Evolutionary conservation across 2,329 filamentous ascomycete species (phyloP), one percentile per base, ranked within the genome.

Genomic region (Neofusicoccum sp.): DNA sequence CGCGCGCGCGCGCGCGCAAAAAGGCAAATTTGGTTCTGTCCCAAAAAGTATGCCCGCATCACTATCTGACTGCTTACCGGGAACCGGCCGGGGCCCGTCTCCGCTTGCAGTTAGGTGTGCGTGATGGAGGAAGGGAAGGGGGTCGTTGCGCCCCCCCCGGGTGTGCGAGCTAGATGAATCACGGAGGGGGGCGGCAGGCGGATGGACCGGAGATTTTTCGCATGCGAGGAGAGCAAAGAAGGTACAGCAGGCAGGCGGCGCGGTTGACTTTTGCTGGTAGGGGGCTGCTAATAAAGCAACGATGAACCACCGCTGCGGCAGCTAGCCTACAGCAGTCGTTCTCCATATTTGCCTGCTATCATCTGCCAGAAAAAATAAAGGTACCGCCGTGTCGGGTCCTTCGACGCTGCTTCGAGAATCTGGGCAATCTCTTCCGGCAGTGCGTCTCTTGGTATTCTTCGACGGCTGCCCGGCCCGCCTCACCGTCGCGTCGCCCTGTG

Each of bases 361-460:
- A 22, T 22, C 22, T 22, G 22, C 22, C 22, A 22, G 2, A 22
- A 22, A 49, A 33, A 34, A 33, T 33, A 49, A 11, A 56, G 28
- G 14, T 45, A 45, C 54, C 54, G 16, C 22, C 41, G 54, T 45
- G 54, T 47, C 54, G 54, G 54, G 54, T 58, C 54, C 54, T 45
- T 58, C 54, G 54, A 58, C 22, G 29, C 41, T 28, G 54, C 54
- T 58, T 58, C 54, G 39, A 58, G 54, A 58, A 58, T 9, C 54
- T 58, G 54, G 29, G 39, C 52, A 33, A 56, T 33, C 47, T 49
- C 29, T 48, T 48, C 44, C 44, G 44, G 44, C 47, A n/a, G 28
- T 8, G 39, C 39, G 54, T 47, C 41, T 58, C 41, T 58, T 58
- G 54, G 41, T 16, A 47, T 58, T 16, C 45, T 36, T 58, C 41